Evolutionary conservation across 768 basidiomycete species (phyloP).

Genomic region (Mycena rebaudengoi): DNA sequence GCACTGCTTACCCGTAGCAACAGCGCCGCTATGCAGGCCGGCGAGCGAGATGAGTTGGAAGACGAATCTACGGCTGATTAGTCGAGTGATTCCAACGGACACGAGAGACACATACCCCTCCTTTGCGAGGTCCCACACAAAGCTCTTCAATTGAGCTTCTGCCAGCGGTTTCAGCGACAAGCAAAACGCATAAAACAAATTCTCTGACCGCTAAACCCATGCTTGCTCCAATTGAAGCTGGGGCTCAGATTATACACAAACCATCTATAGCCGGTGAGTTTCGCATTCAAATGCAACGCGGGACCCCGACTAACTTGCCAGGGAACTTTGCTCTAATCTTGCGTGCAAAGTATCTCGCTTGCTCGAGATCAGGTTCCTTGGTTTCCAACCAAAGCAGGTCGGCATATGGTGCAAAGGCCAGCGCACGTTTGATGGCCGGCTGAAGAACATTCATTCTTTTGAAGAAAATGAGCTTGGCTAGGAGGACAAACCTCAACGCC

Average conservation of each 20-base stretch:
- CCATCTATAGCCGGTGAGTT: constrained; percentile 54
- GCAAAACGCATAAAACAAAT: background rate
- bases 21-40: constrained; percentile 88
- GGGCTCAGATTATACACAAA: constrained; percentile 95
- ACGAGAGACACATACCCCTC: constrained; percentile 65
- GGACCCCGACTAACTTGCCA: constrained; percentile 60
- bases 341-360: constrained; percentile 81
- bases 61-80: constrained; percentile 70
- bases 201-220: constrained; percentile 73
- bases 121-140: constrained; percentile 90
- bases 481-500: constrained; percentile 66
- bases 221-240: constrained; percentile 91
- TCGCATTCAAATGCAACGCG: background rate
- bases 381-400: constrained; percentile 96
- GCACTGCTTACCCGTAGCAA: constrained; percentile 67
- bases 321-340: constrained; percentile 78
- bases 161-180: constrained; percentile 11
- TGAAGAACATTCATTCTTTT: constrained; percentile 30
- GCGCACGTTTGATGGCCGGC: constrained; percentile 83
- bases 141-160: constrained; percentile 83
- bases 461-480: background rate
- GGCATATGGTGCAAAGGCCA: constrained; percentile 85
- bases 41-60: constrained; percentile 90
- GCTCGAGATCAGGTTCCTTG: constrained; percentile 82
- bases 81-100: constrained; percentile 8